A percentile compares a stretch with the other conserved stretches of the same genome.
phyloP scores from a whole-genome alignment of 2,329 filamentous ascomycete genomes.

The Claviceps digitariae region DNA sequence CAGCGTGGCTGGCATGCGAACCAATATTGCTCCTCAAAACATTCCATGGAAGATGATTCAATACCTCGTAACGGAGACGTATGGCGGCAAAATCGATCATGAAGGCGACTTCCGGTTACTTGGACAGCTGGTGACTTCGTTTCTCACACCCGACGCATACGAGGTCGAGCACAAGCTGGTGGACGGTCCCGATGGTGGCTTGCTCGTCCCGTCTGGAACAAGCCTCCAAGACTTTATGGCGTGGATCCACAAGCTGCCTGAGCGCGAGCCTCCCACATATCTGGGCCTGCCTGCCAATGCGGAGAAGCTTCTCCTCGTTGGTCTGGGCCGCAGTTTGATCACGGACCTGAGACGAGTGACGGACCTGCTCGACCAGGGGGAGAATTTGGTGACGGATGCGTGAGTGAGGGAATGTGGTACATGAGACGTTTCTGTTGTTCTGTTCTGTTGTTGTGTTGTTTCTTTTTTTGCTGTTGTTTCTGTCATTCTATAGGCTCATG shows the following conservation, averaged over 20 bases:
- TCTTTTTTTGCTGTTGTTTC: no score
- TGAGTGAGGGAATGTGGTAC: slow-evolving; percentile 1
- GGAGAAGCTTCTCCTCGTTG: slow-evolving; percentile 86
- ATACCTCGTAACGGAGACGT: slow-evolving; percentile 82
- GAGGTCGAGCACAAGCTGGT: slow-evolving; percentile 88
- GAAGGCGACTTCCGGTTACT: slow-evolving; percentile 70
- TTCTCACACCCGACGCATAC: slow-evolving; percentile 79
- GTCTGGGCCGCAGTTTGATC: slow-evolving; percentile 74
- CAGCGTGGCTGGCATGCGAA: slow-evolving; percentile 64
- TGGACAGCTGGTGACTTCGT: slow-evolving; percentile 55
- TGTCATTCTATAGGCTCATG: no score
- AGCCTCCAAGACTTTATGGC: slow-evolving; percentile 72
- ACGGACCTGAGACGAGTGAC: slow-evolving; percentile 73
- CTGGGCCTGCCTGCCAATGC: slow-evolving; percentile 88
- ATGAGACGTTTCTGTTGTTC: background rate
- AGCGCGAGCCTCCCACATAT: slow-evolving; percentile 92
- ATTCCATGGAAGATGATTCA: slow-evolving; percentile 96
- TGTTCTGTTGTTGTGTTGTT: background rate
- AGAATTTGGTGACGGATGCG: slow-evolving; percentile 66
- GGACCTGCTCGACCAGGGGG: slow-evolving; percentile 82
- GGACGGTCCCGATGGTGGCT: slow-evolving; percentile 45
- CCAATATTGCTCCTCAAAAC: slow-evolving; percentile 85
- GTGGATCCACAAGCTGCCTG: slow-evolving; percentile 86
- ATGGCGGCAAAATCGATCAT: slow-evolving; percentile 95
- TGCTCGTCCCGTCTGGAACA: slow-evolving; percentile 69